Evolutionary conservation across 805 yeast genomes (phyloP).

Genomic region (Schwanniomyces polymorphus): DNA sequence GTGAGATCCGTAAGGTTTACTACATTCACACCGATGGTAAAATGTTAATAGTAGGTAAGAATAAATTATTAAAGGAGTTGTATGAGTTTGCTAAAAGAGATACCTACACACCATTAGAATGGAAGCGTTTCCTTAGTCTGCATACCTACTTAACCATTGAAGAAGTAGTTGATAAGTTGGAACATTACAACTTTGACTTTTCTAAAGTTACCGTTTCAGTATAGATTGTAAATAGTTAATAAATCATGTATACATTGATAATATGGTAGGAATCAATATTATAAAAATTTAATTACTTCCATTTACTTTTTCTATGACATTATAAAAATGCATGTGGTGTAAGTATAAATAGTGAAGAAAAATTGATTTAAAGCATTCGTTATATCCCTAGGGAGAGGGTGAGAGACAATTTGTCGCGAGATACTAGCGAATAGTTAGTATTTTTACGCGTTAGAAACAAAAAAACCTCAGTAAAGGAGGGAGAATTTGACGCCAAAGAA

Average conservation of each 20-base stretch:
- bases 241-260: neutral
- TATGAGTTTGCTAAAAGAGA: slow-evolving; percentile 50
- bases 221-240: slow-evolving; percentile 1
- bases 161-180: slow-evolving; percentile 52
- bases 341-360: no score
- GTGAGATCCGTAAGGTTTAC: slow-evolving; percentile 41
- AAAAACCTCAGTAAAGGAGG: no score
- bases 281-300: neutral
- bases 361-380: neutral
- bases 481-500: no score
- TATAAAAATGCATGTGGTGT: no score
- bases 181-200: slow-evolving; percentile 42
- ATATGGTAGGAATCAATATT: neutral
- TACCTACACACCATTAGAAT: slow-evolving; percentile 43
- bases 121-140: slow-evolving; percentile 46
- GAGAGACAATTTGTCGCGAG: no score
- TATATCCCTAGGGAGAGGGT: no score
- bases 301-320: no score
- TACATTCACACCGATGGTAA: slow-evolving; percentile 47
- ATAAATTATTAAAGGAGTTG: slow-evolving; percentile 56
- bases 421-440: no score
- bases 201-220: slow-evolving; percentile 20
- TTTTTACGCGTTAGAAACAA: no score
- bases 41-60: slow-evolving; percentile 62
- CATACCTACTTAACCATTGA: slow-evolving; percentile 46